These are phyloP conservation scores for Corymbia citriodora DNA, from an alignment of 441 rosid genomes.

Conservation along the genomic window DNA sequence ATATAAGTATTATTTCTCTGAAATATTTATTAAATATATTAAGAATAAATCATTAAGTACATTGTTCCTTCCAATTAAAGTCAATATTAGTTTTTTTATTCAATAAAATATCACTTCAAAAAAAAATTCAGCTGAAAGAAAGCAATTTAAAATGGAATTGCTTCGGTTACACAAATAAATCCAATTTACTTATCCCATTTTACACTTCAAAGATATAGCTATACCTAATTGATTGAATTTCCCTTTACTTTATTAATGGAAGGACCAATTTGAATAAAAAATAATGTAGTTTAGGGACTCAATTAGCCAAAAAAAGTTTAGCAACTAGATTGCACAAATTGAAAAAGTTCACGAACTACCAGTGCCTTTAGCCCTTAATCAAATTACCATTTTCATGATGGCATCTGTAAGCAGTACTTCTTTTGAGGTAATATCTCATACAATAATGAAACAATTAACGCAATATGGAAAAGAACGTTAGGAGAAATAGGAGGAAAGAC, in stretches of 20 bases:
- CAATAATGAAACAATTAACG: background rate
- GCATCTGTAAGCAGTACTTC: background rate
- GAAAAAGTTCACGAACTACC: background rate
- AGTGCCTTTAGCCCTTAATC: background rate
- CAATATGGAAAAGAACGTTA: background rate
- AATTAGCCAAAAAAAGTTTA: background rate
- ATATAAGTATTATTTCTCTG: background rate
- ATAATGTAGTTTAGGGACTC: background rate
- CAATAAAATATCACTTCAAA: background rate
- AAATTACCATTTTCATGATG: background rate
- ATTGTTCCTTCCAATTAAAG: background rate
- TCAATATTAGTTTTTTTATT: background rate
- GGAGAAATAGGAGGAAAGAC: constrained; percentile 1
- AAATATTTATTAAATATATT: background rate
- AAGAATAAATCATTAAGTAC: background rate
- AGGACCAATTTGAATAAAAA: background rate
- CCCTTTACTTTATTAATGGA: background rate
- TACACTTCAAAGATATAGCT: background rate
- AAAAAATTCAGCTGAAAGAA: background rate
- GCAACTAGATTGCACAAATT: background rate
- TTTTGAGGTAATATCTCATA: background rate
- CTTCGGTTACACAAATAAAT: background rate
- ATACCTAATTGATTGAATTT: background rate
- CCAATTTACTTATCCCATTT: background rate
- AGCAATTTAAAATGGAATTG: background rate